Percentiles rank a stretch among this genome's conserved stretches.
These are phyloP conservation scores for Colletotrichum tabaci DNA, from an alignment of 2,329 filamentous ascomycete species.

Conservation along the genomic window DNA sequence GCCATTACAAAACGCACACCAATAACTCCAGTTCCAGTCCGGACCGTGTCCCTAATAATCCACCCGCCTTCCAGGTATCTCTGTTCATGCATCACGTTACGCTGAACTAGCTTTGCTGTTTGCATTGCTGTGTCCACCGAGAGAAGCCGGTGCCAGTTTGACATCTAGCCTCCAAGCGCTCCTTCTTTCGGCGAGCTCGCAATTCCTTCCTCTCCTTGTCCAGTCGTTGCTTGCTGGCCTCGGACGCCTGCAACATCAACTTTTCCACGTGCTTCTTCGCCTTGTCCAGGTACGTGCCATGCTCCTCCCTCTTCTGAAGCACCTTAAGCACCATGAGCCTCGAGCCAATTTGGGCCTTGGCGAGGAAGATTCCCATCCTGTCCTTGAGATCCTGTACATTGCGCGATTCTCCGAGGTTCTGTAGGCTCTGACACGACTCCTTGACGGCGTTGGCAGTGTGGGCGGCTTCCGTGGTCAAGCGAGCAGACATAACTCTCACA, in stretches of 20 bases:
- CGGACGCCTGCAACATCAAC: constrained; percentile 46
- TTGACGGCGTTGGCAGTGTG: constrained; percentile 29
- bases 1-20: constrained; percentile 36
- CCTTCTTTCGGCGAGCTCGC: constrained; percentile 47
- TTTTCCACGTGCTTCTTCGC: constrained; percentile 51
- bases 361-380: constrained; percentile 60
- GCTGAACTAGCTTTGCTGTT: constrained; percentile 31
- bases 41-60: constrained; percentile 15
- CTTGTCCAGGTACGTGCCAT: constrained; percentile 62
- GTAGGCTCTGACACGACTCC: constrained; percentile 44
- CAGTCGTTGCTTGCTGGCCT: constrained; percentile 48
- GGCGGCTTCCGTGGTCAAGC: constrained; percentile 17
- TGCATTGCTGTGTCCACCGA: constrained; percentile 44
- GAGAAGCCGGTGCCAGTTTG: constrained; percentile 41
- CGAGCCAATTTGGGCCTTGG: constrained; percentile 69
- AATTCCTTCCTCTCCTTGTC: constrained; percentile 49
- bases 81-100: constrained; percentile 28
- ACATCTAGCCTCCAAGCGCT: constrained; percentile 44
- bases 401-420: constrained; percentile 50
- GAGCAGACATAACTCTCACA: constrained; percentile 28
- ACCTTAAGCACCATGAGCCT: constrained; percentile 71
- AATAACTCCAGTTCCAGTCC: constrained; percentile 29
- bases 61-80: constrained; percentile 34
- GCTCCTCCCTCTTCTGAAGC: constrained; percentile 64
- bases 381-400: constrained; percentile 54